These are phyloP conservation scores for Hypoxylon sp. DNA, from an alignment of 2,329 filamentous ascomycete genomes.

Conservation along the genomic window DNA sequence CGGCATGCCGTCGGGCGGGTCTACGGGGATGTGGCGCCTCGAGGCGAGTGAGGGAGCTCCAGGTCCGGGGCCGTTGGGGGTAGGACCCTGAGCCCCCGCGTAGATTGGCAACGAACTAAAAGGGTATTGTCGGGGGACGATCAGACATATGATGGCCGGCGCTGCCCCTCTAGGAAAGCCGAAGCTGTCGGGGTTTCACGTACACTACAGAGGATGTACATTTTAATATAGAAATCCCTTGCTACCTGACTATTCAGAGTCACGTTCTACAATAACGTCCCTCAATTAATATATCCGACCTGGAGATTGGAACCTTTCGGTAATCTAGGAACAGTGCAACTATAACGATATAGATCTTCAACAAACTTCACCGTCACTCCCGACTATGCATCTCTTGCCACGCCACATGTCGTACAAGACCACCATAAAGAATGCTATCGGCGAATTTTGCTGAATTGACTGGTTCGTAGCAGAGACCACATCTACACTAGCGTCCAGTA, in stretches of 20 bases:
- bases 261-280: neutral
- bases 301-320: neutral
- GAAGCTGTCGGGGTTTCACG: slow-evolving; percentile 20
- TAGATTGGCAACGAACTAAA: slow-evolving; percentile 18
- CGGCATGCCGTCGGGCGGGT: slow-evolving; percentile 26
- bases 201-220: slow-evolving; percentile 6
- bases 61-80: slow-evolving; percentile 12
- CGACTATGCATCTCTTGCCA: neutral
- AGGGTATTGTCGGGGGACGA: slow-evolving; percentile 20
- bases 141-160: slow-evolving; percentile 25
- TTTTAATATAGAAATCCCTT: slow-evolving; percentile 10
- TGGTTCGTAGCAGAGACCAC: slow-evolving; percentile 5
- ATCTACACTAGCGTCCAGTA: slow-evolving; percentile 15
- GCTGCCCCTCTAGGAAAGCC: slow-evolving; percentile 36
- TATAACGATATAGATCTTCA: slow-evolving; percentile 3
- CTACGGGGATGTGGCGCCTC: slow-evolving; percentile 18
- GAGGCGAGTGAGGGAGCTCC: slow-evolving; percentile 21
- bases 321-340: neutral
- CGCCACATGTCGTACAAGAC: neutral
- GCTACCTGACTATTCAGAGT: neutral
- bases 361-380: slow-evolving; percentile 2
- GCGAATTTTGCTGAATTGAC: slow-evolving; percentile 21
- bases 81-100: slow-evolving; percentile 15
- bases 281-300: neutral
- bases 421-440: neutral